Evolutionary conservation across 306 rosid species (phyloP).

Genomic region (Trichosanthes truncata): DNA sequence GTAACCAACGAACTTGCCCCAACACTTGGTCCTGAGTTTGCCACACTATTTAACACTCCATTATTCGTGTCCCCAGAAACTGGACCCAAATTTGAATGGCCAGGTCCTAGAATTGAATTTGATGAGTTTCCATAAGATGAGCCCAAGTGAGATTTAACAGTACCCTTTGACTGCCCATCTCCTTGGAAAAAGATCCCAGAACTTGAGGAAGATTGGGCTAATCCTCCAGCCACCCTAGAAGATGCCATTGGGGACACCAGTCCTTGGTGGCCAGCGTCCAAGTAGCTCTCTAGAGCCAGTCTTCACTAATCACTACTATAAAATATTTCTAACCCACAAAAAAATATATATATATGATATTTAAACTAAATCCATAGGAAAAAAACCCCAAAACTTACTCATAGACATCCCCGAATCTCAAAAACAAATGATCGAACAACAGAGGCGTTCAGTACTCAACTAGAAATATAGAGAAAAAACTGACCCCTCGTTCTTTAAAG

Average conservation of each 20-base stretch:
- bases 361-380: conserved; percentile 8
- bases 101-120: conserved; percentile 61
- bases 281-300: conserved; percentile 71
- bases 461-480: background rate
- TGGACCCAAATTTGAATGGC: conserved; percentile 65
- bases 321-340: conserved; percentile 19
- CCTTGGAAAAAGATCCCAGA: conserved; percentile 99
- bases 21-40: conserved; percentile 82
- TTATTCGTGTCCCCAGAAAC: conserved; percentile 77
- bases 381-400: conserved; percentile 1
- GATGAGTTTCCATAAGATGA: conserved; percentile 77
- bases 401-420: conserved; percentile 5
- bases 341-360: conserved; percentile 8
- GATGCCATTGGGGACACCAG: conserved; percentile 76
- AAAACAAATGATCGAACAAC: background rate
- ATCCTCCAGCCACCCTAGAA: conserved; percentile 91
- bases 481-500: background rate
- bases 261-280: conserved; percentile 57
- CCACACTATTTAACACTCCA: conserved; percentile 64
- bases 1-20: conserved; percentile 97
- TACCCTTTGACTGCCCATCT: conserved; percentile 70
- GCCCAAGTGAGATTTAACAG: conserved; percentile 77
- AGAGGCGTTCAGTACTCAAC: background rate
- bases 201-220: conserved; percentile 78
- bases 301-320: conserved; percentile 32